Evolutionary conservation across 2,329 filamentous ascomycete species (phyloP), one percentile per base, ranked within the genome.

Genomic region (Acrocalymma vagum): DNA sequence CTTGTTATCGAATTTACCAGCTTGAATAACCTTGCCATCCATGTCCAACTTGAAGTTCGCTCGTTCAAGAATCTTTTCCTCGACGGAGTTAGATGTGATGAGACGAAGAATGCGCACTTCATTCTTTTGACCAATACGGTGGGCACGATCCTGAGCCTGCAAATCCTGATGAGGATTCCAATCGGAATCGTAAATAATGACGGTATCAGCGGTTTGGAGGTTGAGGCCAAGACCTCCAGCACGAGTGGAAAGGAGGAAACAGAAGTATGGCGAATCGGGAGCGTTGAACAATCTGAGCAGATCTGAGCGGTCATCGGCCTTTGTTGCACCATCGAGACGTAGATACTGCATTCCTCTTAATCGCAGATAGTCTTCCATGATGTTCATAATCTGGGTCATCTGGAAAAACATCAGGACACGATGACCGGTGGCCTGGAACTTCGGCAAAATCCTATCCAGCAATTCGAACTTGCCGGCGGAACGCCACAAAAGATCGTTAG

Each of bases 351-450:
- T 79, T 30, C 86, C 87, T 52, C 90, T 83, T 63, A 90, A 87
- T 3, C 93, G 87, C 49, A 99, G 74, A 69, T 95, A 99, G 69
- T 99, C 94, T 61, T 99, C 94, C 94, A 99, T 97, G 63, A 99
- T 99, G 73, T 99, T 96, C 94, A 99, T 99, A 67, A 99, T 99
- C 48, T 95, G 92, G 4, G 94, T 99, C 94, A 99, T 99, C 71
- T 99, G 94, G 80, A 99, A 99, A 82, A 99, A 99, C 88, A 99
- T 97, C 69, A 99, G 79, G 18, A 97, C 91, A 72, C 94, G 88
- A 82, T 99, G 94, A 11, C 90, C 90, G 1, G 90, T 92, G 3
- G 82, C 85, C 58, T 89, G 83, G 72, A 99, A 97, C 73, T 99
- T 99, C 30, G 94, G 94, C 51, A 99, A 72, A 48, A 99, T 80